phyloP scores from a whole-genome alignment of 2,329 filamentous ascomycete species.

The Fusarium concolor region DNA sequence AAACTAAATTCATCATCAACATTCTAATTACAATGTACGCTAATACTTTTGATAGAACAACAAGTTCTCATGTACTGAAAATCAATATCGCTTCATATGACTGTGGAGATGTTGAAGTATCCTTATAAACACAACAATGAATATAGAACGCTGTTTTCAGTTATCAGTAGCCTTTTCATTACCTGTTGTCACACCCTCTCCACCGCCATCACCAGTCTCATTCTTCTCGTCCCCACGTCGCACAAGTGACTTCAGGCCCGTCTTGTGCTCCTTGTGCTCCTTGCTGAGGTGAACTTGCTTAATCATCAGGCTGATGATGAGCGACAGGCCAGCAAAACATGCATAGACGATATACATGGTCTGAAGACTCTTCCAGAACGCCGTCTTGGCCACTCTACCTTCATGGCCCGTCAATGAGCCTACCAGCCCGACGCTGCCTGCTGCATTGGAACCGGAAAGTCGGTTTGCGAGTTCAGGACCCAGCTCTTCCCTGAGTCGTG shows the following conservation, averaged over 20 bases:
- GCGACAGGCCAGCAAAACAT: conserved; percentile 59
- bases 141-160: neutral
- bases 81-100: neutral
- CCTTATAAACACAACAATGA: neutral
- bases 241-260: conserved; percentile 61
- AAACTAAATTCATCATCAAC: neutral
- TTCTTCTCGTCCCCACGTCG: conserved; percentile 43
- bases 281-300: conserved; percentile 63
- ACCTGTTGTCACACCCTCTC: conserved; percentile 1
- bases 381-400: conserved; percentile 55
- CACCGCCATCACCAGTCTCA: neutral
- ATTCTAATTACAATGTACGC: conserved; percentile 10
- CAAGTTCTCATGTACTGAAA: neutral
- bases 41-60: neutral
- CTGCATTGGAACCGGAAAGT: conserved; percentile 70
- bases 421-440: conserved; percentile 70
- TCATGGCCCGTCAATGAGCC: conserved; percentile 61
- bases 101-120: conserved; percentile 4
- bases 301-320: conserved; percentile 62
- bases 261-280: conserved; percentile 69
- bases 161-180: conserved; percentile 34
- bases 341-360: conserved; percentile 71
- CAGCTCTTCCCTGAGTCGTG: conserved; percentile 61
- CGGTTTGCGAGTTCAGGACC: conserved; percentile 61
- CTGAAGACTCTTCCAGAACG: conserved; percentile 62